phyloP scores from a whole-genome alignment of 148 eudicot species.

The Rhododendron molle region DNA sequence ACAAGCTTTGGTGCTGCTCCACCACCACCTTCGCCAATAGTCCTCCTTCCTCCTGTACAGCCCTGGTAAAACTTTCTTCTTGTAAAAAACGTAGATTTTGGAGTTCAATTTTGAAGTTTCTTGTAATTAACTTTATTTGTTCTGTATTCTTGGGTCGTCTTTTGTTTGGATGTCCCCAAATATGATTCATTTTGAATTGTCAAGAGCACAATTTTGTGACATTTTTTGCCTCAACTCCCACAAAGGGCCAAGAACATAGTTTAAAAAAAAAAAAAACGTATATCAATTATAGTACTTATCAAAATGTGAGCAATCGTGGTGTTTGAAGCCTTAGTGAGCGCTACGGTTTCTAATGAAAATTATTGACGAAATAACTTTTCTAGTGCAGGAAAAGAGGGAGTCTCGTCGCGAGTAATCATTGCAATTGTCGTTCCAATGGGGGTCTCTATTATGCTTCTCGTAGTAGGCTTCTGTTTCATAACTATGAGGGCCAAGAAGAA shows the following conservation, averaged over 20 bases:
- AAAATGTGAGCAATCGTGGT: neutral
- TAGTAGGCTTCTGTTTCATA: too few relatives aligned
- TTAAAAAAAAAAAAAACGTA: neutral
- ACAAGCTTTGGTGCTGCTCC: neutral
- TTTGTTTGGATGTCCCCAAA: neutral
- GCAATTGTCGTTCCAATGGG: too few relatives aligned
- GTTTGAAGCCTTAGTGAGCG: neutral
- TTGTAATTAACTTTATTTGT: neutral
- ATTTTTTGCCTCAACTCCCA: neutral
- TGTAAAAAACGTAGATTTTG: too few relatives aligned
- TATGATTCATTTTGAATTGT: neutral
- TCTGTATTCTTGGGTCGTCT: neutral
- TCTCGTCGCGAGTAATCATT: too few relatives aligned
- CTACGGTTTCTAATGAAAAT: neutral
- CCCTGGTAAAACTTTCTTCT: too few relatives aligned
- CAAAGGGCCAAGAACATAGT: neutral
- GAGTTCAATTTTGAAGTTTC: neutral
- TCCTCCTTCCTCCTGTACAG: too few relatives aligned
- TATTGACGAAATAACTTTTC: neutral
- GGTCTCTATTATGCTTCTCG: too few relatives aligned
- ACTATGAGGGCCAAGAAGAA: too few relatives aligned
- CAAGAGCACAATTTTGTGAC: too few relatives aligned
- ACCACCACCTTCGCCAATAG: neutral
- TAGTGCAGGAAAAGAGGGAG: neutral
- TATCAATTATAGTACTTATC: neutral